Conservation (phyloP, 768 basidiomycete genomes). For the Crepidotus variabilis region DNA sequence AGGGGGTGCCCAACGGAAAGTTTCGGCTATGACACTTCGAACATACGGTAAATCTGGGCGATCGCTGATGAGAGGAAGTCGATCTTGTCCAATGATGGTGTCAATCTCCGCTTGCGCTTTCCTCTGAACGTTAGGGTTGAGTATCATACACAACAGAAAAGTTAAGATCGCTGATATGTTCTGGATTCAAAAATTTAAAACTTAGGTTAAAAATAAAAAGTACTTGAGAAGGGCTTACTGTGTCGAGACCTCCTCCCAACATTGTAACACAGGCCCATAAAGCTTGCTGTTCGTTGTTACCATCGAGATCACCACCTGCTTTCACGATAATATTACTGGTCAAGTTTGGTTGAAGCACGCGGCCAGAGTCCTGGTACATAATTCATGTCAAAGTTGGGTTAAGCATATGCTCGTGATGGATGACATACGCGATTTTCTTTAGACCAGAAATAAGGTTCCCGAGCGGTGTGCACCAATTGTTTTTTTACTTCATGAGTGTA, state of each 20-base stretch:
- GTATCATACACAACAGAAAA: conserved; percentile 46
- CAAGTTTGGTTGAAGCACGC: conserved; percentile 35
- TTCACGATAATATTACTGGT: conserved; percentile 26
- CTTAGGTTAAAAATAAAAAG: neutral
- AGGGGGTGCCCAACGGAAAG: conserved; percentile 41
- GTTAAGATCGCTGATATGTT: conserved; percentile 39
- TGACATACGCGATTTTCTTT: conserved; percentile 43
- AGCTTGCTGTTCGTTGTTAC: neutral
- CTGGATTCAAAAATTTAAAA: neutral
- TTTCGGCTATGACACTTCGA: conserved; percentile 40
- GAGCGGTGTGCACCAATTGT: conserved; percentile 31
- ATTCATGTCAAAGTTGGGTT: neutral
- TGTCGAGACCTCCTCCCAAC: neutral
- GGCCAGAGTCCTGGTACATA: conserved; percentile 21
- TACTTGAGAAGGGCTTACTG: neutral
- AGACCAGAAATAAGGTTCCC: conserved; percentile 32
- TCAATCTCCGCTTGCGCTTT: conserved; percentile 53
- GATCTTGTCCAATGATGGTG: conserved; percentile 31
- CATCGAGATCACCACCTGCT: conserved; percentile 19
- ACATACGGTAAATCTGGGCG: conserved; percentile 45
- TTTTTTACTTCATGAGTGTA: conserved; percentile 34
- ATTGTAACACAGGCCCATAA: neutral
- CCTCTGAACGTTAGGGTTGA: conserved; percentile 37
- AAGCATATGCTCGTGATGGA: neutral
- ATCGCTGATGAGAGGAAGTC: conserved; percentile 38